phyloP scores from a whole-genome alignment of 148 eudicot genomes.

The Polygonum maritimum region DNA sequence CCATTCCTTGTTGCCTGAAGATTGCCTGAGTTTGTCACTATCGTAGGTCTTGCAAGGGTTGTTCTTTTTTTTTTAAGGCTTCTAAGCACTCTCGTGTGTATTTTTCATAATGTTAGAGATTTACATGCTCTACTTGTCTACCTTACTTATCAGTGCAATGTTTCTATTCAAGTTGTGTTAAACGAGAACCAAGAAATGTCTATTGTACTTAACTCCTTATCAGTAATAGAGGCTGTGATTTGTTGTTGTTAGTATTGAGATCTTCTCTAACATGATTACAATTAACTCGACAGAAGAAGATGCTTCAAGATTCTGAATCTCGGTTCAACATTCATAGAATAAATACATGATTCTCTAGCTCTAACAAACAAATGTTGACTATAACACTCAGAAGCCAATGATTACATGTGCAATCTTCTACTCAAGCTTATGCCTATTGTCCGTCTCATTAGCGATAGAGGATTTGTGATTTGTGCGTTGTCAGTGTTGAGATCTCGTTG shows the following conservation, averaged over 20 bases:
- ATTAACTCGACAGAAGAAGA: background rate
- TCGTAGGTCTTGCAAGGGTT: background rate
- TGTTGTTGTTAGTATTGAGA: background rate
- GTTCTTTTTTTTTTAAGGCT: background rate
- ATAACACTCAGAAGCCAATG: too few relatives aligned
- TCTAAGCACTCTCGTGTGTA: background rate
- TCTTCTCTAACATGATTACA: background rate
- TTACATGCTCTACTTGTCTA: background rate
- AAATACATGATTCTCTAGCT: background rate
- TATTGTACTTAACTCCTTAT: background rate
- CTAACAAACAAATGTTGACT: background rate
- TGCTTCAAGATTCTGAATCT: background rate
- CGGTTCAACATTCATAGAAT: too few relatives aligned
- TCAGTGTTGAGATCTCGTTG: background rate
- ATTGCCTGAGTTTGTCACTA: background rate
- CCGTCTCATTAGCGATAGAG: too few relatives aligned
- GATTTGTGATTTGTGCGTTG: too few relatives aligned
- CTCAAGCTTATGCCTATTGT: too few relatives aligned
- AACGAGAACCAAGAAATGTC: background rate
- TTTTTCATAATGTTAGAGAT: background rate
- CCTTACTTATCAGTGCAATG: background rate
- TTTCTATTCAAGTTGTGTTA: background rate
- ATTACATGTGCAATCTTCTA: too few relatives aligned
- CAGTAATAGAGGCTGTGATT: background rate
- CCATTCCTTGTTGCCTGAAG: slow-evolving; percentile 70